Conservation (phyloP, 495 filamentous ascomycete species). For the Antarctomyces pellizariae region DNA sequence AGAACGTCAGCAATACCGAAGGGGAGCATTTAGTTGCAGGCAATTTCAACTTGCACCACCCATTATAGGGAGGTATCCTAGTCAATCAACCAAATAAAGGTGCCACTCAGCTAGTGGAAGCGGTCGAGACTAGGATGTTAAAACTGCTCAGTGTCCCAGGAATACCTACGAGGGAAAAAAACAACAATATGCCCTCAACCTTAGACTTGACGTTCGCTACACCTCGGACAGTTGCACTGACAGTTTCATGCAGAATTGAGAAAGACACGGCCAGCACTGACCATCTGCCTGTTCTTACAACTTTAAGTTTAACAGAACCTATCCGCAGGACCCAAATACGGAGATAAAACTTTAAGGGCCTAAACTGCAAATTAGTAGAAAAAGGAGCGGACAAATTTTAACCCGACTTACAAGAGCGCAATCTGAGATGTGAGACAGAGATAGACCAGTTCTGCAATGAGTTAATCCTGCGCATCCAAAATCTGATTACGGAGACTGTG, state of each 20-base stretch:
- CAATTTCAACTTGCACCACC: conserved; percentile 10
- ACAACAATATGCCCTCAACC: background rate
- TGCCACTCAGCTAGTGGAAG: background rate
- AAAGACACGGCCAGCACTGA: background rate
- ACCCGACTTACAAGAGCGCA: background rate
- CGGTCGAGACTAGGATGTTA: too few relatives aligned
- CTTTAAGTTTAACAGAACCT: background rate
- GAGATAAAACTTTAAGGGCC: too few relatives aligned
- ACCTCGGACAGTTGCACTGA: background rate
- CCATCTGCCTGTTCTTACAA: background rate
- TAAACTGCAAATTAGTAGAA: too few relatives aligned
- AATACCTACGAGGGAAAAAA: background rate
- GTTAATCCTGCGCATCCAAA: background rate
- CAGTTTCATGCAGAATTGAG: background rate
- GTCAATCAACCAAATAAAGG: background rate
- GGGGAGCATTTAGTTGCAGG: conserved; percentile 6
- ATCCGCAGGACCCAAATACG: too few relatives aligned
- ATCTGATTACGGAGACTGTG: background rate
- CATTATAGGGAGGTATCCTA: conserved; percentile 4
- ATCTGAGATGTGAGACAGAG: too few relatives aligned
- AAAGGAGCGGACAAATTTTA: background rate
- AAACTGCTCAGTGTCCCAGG: too few relatives aligned
- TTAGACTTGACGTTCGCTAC: background rate
- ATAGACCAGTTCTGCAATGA: too few relatives aligned
- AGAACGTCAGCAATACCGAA: too few relatives aligned